Evolutionary conservation across 352 stramenopile genomes (phyloP).

Genomic region (Phytophthora citrophthora): DNA sequence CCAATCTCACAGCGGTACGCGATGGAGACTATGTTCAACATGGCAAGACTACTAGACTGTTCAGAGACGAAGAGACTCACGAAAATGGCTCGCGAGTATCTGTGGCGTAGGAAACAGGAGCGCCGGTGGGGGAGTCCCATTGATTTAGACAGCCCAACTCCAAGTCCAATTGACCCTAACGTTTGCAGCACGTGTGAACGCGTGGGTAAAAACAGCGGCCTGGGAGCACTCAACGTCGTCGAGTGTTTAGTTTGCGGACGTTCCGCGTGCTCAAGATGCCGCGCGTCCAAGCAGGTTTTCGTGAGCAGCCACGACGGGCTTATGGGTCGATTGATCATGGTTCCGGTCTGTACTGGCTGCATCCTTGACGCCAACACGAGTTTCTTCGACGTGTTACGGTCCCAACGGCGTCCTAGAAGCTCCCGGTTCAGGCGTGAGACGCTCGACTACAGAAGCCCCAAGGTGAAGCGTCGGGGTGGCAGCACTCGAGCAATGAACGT

Average conservation of each 20-base stretch:
- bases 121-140: constrained; percentile 7
- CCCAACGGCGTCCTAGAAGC: constrained; percentile 14
- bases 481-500: constrained; percentile 17
- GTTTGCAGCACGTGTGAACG: constrained; percentile 35
- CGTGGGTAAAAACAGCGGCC: constrained; percentile 13
- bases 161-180: not conserved
- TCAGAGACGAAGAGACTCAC: constrained; percentile 58
- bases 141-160: constrained; percentile 6
- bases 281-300: constrained; percentile 47
- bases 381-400: constrained; percentile 22
- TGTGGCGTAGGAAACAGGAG: constrained; percentile 22
- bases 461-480: constrained; percentile 6
- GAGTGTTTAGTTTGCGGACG: constrained; percentile 38
- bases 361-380: constrained; percentile 43
- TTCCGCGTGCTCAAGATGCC: constrained; percentile 32
- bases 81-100: constrained; percentile 41
- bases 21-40: constrained; percentile 35
- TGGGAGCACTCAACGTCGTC: constrained; percentile 27
- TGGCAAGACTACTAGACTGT: constrained; percentile 42
- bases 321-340: constrained; percentile 44
- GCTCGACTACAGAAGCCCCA: constrained; percentile 7
- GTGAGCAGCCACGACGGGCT: constrained; percentile 39
- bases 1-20: constrained; percentile 24
- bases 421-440: constrained; percentile 7
- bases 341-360: constrained; percentile 46